A percentile compares a stretch with the other conserved stretches of the same genome.
Evolutionary conservation across 495 filamentous ascomycete genomes (phyloP).

Genomic region (Aspergillus funiculosus): DNA sequence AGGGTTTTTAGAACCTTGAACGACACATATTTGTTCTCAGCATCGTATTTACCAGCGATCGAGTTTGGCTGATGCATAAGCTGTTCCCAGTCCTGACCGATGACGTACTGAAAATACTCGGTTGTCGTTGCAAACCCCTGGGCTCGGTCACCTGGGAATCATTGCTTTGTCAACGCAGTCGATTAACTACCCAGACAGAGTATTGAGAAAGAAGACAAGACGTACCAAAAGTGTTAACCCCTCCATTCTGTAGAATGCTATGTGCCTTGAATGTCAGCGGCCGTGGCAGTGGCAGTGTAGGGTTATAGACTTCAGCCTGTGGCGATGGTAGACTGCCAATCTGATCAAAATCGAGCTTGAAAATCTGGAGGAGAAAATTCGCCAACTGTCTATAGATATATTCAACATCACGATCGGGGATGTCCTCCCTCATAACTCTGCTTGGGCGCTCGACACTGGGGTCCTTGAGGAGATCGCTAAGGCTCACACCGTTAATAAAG

Average conservation of each 20-base stretch:
- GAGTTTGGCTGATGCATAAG: slow-evolving; percentile 32
- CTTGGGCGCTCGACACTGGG: slow-evolving; percentile 11
- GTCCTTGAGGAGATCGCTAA: slow-evolving; percentile 21
- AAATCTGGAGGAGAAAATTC: slow-evolving; percentile 27
- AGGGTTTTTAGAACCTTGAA: slow-evolving; percentile 25
- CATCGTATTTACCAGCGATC: slow-evolving; percentile 18
- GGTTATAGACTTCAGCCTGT: slow-evolving; percentile 9
- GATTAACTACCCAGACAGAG: no score
- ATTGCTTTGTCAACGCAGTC: slow-evolving; percentile 3
- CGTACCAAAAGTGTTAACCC: slow-evolving; percentile 32
- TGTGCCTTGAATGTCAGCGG: slow-evolving; percentile 31
- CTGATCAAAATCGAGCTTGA: slow-evolving; percentile 23
- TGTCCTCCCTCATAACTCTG: slow-evolving; percentile 23
- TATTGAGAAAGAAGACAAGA: slow-evolving; percentile 2
- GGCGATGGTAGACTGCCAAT: slow-evolving; percentile 21
- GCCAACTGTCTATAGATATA: slow-evolving; percentile 29
- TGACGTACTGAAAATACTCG: slow-evolving; percentile 31
- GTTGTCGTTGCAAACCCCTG: slow-evolving; percentile 26
- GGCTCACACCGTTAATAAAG: slow-evolving; percentile 34
- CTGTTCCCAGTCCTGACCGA: slow-evolving; percentile 30
- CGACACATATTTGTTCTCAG: slow-evolving; percentile 20
- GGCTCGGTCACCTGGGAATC: slow-evolving; percentile 27
- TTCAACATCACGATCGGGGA: slow-evolving; percentile 22
- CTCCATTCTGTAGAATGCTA: slow-evolving; percentile 28
- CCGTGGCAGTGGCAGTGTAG: slow-evolving; percentile 15